phyloP scores from a whole-genome alignment of 1,284 basidiomycete species.

The Ganoderma lingzhi region DNA sequence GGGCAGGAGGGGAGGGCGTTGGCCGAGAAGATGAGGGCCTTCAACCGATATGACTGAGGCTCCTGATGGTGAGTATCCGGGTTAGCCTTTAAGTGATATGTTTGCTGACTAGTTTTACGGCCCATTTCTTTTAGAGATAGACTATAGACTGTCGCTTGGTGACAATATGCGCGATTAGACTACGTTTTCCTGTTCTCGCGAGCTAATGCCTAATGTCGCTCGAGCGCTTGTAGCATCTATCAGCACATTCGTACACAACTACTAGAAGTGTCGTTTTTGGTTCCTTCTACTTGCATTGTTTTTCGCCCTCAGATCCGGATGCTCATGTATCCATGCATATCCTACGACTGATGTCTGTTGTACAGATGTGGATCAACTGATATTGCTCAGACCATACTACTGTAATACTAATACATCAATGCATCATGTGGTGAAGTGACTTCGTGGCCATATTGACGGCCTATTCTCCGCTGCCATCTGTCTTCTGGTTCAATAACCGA shows the following conservation, averaged over 20 bases:
- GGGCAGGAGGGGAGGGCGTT: constrained; percentile 21
- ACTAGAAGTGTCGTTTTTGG: background rate
- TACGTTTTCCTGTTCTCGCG: background rate
- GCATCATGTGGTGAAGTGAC: background rate
- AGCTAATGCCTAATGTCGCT: background rate
- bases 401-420: background rate
- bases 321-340: background rate
- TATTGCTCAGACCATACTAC: background rate
- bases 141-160: constrained; percentile 11
- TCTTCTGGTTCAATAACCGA: constrained; percentile 26
- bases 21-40: constrained; percentile 20
- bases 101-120: background rate
- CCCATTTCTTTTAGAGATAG: background rate
- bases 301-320: background rate
- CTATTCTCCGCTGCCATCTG: background rate
- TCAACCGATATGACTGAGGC: constrained; percentile 29
- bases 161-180: constrained; percentile 12
- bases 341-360: background rate
- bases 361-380: background rate
- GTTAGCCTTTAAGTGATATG: background rate
- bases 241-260: background rate
- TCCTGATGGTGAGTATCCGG: background rate
- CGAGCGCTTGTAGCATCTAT: too few relatives aligned
- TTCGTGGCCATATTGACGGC: background rate
- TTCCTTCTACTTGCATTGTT: background rate